Conservation (phyloP, 495 filamentous ascomycete genomes). For the Penicillium psychrofluorescens region DNA sequence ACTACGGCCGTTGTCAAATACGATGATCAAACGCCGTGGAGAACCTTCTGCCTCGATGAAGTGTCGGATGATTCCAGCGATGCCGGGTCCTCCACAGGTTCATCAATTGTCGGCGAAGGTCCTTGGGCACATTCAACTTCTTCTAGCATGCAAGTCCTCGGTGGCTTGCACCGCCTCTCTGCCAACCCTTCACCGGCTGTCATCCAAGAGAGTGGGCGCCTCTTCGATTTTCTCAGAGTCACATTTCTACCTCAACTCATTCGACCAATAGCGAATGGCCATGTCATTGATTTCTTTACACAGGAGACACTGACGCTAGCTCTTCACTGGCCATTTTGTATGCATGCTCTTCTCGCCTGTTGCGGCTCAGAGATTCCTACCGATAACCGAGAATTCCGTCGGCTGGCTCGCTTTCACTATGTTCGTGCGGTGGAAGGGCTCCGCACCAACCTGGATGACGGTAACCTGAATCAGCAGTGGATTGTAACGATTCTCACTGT, state of each 20-base stretch:
- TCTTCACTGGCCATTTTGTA: constrained; percentile 6
- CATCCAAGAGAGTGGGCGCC: constrained; percentile 2
- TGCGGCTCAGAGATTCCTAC: constrained; percentile 14
- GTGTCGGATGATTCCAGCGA: too few species aligned
- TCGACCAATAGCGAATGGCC: constrained; percentile 4
- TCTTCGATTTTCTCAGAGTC: constrained; percentile 11
- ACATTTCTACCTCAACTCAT: constrained; percentile 14
- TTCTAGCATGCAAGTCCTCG: too few species aligned
- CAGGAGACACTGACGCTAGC: constrained; percentile 9
- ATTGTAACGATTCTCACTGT: constrained; percentile 7
- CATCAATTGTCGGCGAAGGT: too few species aligned
- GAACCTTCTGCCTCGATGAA: too few species aligned
- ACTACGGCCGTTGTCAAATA: too few species aligned
- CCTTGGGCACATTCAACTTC: too few species aligned
- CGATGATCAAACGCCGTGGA: too few species aligned
- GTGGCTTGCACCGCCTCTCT: too few species aligned
- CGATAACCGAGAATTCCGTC: background rate
- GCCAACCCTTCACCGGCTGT: constrained; percentile 3
- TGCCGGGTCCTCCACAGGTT: too few species aligned
- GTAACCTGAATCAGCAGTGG: background rate
- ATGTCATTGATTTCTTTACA: constrained; percentile 5
- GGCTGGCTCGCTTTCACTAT: constrained; percentile 9
- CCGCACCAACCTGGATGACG: background rate
- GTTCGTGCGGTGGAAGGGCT: constrained; percentile 7
- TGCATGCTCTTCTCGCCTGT: constrained; percentile 18